phyloP scores from a whole-genome alignment of 345 rosid genomes.

The Pugionium cornutum region DNA sequence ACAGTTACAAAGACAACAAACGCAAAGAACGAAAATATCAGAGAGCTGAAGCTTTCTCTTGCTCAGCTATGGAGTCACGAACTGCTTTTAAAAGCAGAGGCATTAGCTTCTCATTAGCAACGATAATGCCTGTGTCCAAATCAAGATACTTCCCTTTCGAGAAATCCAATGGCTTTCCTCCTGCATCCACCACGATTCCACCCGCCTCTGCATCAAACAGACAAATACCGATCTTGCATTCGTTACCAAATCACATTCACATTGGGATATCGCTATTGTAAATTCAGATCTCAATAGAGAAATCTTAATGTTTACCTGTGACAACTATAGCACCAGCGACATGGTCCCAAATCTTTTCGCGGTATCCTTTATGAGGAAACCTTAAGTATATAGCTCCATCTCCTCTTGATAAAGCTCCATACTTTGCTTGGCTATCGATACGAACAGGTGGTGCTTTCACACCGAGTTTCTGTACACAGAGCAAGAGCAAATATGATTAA shows the following conservation, averaged over 20 bases:
- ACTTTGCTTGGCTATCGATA: constrained; percentile 95
- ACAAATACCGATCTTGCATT: background rate
- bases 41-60: constrained; percentile 58
- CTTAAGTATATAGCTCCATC: constrained; percentile 92
- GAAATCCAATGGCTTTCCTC: constrained; percentile 76
- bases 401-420: constrained; percentile 90
- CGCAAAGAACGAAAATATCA: constrained; percentile 38
- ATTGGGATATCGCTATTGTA: background rate
- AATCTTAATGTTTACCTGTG: constrained; percentile 53
- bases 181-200: constrained; percentile 72
- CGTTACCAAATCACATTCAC: background rate
- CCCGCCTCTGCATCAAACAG: constrained; percentile 68
- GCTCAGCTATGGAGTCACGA: constrained; percentile 61
- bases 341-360: constrained; percentile 98
- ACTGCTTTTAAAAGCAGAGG: constrained; percentile 78
- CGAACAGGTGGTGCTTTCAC: constrained; percentile 87
- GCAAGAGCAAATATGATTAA: constrained; percentile 9
- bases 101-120: constrained; percentile 77
- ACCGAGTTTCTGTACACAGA: constrained; percentile 74
- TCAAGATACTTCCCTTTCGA: constrained; percentile 77
- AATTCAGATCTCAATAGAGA: background rate
- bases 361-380: constrained; percentile 82
- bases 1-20: constrained; percentile 14
- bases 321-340: constrained; percentile 94
- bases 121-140: constrained; percentile 72